Conservation (phyloP, 2,329 filamentous ascomycete genomes). For the Diaporthe citriasiana region DNA sequence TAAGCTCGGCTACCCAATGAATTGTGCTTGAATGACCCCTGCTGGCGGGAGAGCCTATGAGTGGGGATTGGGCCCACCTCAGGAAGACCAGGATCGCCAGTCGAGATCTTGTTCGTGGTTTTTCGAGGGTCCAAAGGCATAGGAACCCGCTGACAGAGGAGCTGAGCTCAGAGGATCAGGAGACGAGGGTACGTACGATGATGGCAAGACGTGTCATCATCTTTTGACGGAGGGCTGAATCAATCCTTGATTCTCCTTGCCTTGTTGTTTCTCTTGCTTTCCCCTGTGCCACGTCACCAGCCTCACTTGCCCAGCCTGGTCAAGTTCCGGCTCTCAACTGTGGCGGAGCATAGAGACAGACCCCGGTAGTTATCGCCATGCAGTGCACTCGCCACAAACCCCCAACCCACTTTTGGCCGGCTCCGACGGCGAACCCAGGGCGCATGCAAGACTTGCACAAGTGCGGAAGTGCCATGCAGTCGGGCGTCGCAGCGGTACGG, state of each 20-base stretch:
- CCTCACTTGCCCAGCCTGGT: slow-evolving; percentile 50
- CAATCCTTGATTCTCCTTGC: not conserved
- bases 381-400: slow-evolving; percentile 44
- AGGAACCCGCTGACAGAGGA: not conserved
- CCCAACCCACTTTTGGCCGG: slow-evolving; percentile 8
- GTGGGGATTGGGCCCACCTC: slow-evolving; percentile 41
- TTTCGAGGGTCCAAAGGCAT: not conserved
- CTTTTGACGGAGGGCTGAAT: not conserved
- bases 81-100: slow-evolving; percentile 11
- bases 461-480: slow-evolving; percentile 40
- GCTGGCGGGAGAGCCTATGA: slow-evolving; percentile 31
- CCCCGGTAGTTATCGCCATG: slow-evolving; percentile 20
- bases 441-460: slow-evolving; percentile 36
- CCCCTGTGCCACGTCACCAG: slow-evolving; percentile 61
- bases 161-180: slow-evolving; percentile 7
- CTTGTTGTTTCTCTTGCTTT: slow-evolving; percentile 35
- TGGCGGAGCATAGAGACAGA: slow-evolving; percentile 54
- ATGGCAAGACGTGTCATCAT: slow-evolving; percentile 24
- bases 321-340: slow-evolving; percentile 46
- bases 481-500: slow-evolving; percentile 11
- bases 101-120: slow-evolving; percentile 1
- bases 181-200: slow-evolving; percentile 7
- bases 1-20: slow-evolving; percentile 40
- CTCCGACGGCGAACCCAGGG: slow-evolving; percentile 9
- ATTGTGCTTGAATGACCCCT: slow-evolving; percentile 12